phyloP scores from a whole-genome alignment of 805 yeast genomes.

The Wickerhamomyces strasburgensis region DNA sequence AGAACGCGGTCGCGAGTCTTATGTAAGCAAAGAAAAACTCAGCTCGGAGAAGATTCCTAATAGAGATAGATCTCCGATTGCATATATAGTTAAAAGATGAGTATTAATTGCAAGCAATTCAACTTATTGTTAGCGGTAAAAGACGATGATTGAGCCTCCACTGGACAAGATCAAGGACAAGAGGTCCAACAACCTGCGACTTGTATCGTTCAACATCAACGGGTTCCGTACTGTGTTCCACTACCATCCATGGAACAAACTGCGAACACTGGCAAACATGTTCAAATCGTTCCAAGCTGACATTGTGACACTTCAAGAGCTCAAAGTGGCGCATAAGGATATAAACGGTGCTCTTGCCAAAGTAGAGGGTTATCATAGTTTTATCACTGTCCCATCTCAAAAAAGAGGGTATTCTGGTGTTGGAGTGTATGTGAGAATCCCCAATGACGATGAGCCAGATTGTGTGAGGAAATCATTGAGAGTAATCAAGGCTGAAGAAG shows the following conservation, averaged over 20 bases:
- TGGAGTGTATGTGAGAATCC: slow-evolving; percentile 66
- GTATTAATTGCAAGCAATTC: too few relatives aligned
- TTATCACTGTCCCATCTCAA: slow-evolving; percentile 58
- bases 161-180: slow-evolving; percentile 5
- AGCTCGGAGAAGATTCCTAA: too few relatives aligned
- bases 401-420: slow-evolving; percentile 93
- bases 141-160: too few relatives aligned
- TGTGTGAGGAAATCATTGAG: slow-evolving; percentile 34
- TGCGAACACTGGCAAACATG: slow-evolving; percentile 31
- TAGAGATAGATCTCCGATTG: too few relatives aligned
- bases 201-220: slow-evolving; percentile 76
- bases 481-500: slow-evolving; percentile 81
- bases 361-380: slow-evolving; percentile 55
- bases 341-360: slow-evolving; percentile 44
- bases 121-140: too few relatives aligned
- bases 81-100: too few relatives aligned
- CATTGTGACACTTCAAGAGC: slow-evolving; percentile 80
- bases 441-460: slow-evolving; percentile 39
- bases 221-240: slow-evolving; percentile 77
- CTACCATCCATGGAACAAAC: slow-evolving; percentile 77
- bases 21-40: background rate
- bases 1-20: slow-evolving; percentile 1
- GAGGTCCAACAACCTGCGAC: slow-evolving; percentile 30
- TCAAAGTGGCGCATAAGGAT: slow-evolving; percentile 57
- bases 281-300: slow-evolving; percentile 62